phyloP scores from a whole-genome alignment of 208 protist species.

The Trypanosoma melophagium region DNA sequence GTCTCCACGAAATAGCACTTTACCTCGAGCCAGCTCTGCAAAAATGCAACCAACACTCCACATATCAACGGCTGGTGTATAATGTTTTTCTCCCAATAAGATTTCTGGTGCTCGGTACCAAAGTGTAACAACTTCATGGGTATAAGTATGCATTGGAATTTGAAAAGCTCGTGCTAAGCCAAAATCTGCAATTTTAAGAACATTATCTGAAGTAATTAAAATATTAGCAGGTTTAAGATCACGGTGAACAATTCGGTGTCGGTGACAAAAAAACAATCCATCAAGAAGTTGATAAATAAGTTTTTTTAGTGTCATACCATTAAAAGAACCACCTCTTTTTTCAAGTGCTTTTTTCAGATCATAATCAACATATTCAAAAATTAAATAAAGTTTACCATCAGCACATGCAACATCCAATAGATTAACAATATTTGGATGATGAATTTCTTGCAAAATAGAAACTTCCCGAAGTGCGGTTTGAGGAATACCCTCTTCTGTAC shows the following conservation, averaged over 20 bases:
- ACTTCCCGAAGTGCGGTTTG: constrained; percentile 98
- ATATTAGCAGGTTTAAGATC: constrained; percentile 97
- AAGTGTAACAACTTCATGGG: constrained; percentile 99
- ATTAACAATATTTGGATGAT: constrained; percentile 97
- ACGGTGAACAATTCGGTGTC: constrained; percentile 92
- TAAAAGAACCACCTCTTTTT: constrained; percentile 66
- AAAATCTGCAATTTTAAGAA: constrained; percentile 95
- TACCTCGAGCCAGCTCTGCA: constrained; percentile 95
- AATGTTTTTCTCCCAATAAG: constrained; percentile 98
- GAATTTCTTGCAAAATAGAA: constrained; percentile 96
- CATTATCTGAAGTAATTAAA: constrained; percentile 79
- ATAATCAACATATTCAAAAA: constrained; percentile 91
- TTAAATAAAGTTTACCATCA: constrained; percentile 89
- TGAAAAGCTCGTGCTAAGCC: constrained; percentile 98
- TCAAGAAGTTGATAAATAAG: constrained; percentile 91
- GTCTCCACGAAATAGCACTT: constrained; percentile 97
- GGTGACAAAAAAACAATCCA: constrained; percentile 93
- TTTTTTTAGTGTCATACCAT: constrained; percentile 74
- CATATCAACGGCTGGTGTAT: constrained; percentile 99
- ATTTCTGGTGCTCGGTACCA: constrained; percentile 99
- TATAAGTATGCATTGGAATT: constrained; percentile 98
- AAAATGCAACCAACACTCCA: constrained; percentile 99
- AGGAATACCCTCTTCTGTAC: constrained; percentile 98
- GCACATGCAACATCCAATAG: constrained; percentile 88
- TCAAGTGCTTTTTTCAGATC: constrained; percentile 98